These are phyloP conservation scores for Trematosphaeria pertusa DNA, from an alignment of 2,329 filamentous ascomycete genomes.

Conservation along the genomic window DNA sequence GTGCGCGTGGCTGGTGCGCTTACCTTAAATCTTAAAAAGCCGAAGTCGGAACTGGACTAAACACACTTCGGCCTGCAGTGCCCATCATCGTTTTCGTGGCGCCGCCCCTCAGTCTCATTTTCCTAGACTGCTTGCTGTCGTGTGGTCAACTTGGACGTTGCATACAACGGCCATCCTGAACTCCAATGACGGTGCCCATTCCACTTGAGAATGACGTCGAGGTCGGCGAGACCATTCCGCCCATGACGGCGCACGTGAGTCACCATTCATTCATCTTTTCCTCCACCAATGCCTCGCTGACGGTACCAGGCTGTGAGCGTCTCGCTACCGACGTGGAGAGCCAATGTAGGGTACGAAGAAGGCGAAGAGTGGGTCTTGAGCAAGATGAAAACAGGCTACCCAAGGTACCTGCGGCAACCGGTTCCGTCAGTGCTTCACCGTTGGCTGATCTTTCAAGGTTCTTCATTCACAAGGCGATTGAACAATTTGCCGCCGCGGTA, in stretches of 20 bases:
- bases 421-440: neutral
- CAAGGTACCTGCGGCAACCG: slow-evolving; percentile 62
- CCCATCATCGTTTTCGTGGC: too few species aligned
- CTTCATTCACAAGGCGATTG: slow-evolving; percentile 86
- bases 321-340: slow-evolving; percentile 89
- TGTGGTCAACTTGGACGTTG: too few species aligned
- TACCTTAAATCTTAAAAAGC: slow-evolving; percentile 44
- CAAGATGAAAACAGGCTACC: slow-evolving; percentile 90
- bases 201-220: slow-evolving; percentile 43
- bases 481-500: slow-evolving; percentile 74
- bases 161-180: slow-evolving; percentile 19
- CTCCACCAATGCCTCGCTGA: slow-evolving; percentile 21
- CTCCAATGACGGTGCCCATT: slow-evolving; percentile 32
- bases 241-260: slow-evolving; percentile 50
- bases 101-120: too few species aligned
- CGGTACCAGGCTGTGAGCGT: slow-evolving; percentile 84
- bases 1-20: slow-evolving; percentile 23
- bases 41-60: slow-evolving; percentile 40
- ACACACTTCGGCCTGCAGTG: too few species aligned
- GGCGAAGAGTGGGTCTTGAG: slow-evolving; percentile 84
- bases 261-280: slow-evolving; percentile 16
- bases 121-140: too few species aligned
- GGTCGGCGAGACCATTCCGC: slow-evolving; percentile 48
- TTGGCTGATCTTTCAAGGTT: slow-evolving; percentile 64
- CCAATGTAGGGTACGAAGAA: slow-evolving; percentile 94